Percentiles rank a stretch among this genome's conserved stretches.
phyloP scores from a whole-genome alignment of 2,329 filamentous ascomycete species.

The Nannizzia gypsea region DNA sequence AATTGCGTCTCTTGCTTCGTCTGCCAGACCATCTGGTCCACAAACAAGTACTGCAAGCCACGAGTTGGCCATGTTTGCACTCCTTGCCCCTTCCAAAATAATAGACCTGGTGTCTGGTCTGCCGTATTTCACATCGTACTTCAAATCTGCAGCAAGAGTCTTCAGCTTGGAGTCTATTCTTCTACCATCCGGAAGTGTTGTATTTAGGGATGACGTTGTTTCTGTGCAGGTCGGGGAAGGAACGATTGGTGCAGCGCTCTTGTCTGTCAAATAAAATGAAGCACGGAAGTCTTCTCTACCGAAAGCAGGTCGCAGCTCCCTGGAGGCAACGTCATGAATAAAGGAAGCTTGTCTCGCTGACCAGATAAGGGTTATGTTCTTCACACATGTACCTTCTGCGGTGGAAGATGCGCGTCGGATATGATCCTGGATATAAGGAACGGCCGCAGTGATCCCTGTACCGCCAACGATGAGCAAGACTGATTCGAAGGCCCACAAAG shows the following conservation, averaged over 20 bases:
- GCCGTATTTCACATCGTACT: conserved; percentile 1
- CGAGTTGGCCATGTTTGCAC: neutral
- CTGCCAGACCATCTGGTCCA: conserved; percentile 34
- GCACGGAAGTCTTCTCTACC: conserved; percentile 11
- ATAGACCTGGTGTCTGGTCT: conserved; percentile 8
- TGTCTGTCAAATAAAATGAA: conserved; percentile 12
- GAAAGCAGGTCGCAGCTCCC: conserved; percentile 13
- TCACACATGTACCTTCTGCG: neutral
- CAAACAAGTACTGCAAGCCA: conserved; percentile 29
- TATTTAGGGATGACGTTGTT: conserved; percentile 10
- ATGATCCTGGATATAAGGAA: conserved; percentile 25
- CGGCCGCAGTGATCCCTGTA: conserved; percentile 33
- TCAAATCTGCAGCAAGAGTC: neutral
- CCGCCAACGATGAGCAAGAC: conserved; percentile 34
- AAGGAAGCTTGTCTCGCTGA: conserved; percentile 16
- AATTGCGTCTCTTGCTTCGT: conserved; percentile 30
- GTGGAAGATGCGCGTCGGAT: conserved; percentile 10
- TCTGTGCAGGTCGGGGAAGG: neutral
- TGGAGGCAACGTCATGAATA: conserved; percentile 14
- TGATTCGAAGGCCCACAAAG: conserved; percentile 37
- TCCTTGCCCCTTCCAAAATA: neutral
- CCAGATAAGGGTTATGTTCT: conserved; percentile 18
- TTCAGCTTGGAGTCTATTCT: neutral
- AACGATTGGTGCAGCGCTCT: neutral
- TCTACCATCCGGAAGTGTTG: neutral